Percentiles rank a stretch among this genome's conserved stretches.
Conservation (phyloP, 331 rosid genomes). For the Ulmus americana region DNA sequence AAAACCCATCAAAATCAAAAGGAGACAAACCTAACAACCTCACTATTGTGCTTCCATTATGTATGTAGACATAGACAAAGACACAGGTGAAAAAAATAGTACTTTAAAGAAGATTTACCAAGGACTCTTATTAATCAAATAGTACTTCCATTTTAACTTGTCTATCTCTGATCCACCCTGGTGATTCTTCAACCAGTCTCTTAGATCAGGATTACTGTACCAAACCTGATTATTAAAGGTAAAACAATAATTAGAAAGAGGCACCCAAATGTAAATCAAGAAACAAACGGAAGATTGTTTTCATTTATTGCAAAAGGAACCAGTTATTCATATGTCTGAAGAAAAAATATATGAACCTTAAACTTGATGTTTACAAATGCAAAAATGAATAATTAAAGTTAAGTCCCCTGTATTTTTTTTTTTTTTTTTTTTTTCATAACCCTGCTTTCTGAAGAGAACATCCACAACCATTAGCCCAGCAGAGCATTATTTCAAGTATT, state of each 20-base stretch:
- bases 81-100: constrained; percentile 2
- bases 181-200: constrained; percentile 79
- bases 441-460: no score
- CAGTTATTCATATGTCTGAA: background rate
- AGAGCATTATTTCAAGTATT: no score
- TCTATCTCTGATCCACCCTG: constrained; percentile 62
- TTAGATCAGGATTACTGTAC: constrained; percentile 69
- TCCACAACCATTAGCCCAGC: no score
- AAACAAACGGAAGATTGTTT: background rate
- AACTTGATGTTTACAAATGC: background rate
- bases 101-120: constrained; percentile 49
- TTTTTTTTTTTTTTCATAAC: no score
- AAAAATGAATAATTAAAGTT: background rate
- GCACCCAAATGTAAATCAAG: background rate
- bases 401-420: no score
- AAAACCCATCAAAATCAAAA: background rate
- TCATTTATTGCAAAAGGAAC: background rate
- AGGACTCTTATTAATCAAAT: constrained; percentile 72
- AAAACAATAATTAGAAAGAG: constrained; percentile 22
- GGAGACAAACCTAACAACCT: background rate
- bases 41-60: background rate
- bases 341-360: background rate
- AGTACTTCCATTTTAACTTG: constrained; percentile 81
- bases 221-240: constrained; percentile 47
- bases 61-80: background rate